Percentiles rank a stretch among this genome's conserved stretches.
These are phyloP conservation scores for Solanum hybrid DNA, from an alignment of 305 asterid genomes.

Conservation along the genomic window DNA sequence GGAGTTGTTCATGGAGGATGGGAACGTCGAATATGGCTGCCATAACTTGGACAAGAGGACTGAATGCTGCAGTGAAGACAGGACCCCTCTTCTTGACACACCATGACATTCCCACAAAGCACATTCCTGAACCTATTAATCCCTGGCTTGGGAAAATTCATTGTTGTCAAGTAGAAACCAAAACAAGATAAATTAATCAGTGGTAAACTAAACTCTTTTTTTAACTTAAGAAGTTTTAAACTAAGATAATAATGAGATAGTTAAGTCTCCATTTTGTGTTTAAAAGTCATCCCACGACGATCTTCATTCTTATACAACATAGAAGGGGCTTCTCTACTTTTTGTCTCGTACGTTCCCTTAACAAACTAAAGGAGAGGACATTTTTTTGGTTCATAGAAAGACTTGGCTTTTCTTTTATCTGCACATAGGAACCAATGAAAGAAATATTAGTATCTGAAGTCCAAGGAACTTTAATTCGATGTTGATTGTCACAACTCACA, in stretches of 20 bases:
- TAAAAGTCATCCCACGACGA: background rate
- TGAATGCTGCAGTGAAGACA: slow-evolving; percentile 64
- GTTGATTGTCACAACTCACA: background rate
- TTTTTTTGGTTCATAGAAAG: background rate
- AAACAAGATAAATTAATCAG: background rate
- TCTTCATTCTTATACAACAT: background rate
- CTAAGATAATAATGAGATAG: background rate
- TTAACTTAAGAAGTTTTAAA: background rate
- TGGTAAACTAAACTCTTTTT: background rate
- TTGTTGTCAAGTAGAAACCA: background rate
- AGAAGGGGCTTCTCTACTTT: background rate
- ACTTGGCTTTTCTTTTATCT: background rate
- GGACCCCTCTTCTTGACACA: slow-evolving; percentile 68
- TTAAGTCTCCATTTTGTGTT: background rate
- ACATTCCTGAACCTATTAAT: slow-evolving; percentile 56
- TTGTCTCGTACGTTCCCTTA: background rate
- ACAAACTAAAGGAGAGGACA: background rate
- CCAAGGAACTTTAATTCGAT: background rate
- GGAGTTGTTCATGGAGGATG: slow-evolving; percentile 49
- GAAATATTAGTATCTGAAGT: background rate
- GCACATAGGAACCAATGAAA: background rate
- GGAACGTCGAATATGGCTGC: slow-evolving; percentile 52
- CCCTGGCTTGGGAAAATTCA: slow-evolving; percentile 31
- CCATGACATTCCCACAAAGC: slow-evolving; percentile 72
- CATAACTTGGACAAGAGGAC: slow-evolving; percentile 60